Conservation (phyloP, 2,329 filamentous ascomycete genomes). For the Pyrenochaeta sp. region DNA sequence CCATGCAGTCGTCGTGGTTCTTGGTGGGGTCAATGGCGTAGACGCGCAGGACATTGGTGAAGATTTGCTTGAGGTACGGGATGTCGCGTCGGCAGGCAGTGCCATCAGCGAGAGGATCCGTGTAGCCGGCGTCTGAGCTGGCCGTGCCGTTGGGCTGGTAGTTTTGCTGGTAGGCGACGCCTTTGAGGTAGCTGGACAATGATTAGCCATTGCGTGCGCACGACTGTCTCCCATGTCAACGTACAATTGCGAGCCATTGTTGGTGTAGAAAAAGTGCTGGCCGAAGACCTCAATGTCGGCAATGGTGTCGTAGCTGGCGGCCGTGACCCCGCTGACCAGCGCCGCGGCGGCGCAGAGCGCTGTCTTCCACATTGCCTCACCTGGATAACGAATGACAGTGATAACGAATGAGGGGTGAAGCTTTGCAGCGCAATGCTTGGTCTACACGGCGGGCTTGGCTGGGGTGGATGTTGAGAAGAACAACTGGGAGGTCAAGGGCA, state of each 20-base stretch:
- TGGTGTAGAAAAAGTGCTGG: conserved; percentile 89
- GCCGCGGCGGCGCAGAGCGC: conserved; percentile 20
- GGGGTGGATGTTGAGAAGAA: conserved; percentile 1
- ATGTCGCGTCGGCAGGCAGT: conserved; percentile 82
- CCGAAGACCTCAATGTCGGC: conserved; percentile 59
- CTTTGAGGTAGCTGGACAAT: conserved; percentile 74
- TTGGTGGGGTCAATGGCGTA: conserved; percentile 86
- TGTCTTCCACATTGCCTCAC: conserved; percentile 17
- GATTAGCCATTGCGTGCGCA: conserved; percentile 9
- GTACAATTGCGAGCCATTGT: conserved; percentile 74
- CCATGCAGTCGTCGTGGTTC: conserved; percentile 87
- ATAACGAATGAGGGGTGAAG: conserved; percentile 14
- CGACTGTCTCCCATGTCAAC: conserved; percentile 6
- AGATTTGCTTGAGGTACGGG: conserved; percentile 77
- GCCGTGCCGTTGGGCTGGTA: conserved; percentile 36
- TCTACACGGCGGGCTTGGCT: conserved; percentile 15
- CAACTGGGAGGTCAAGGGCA: background rate
- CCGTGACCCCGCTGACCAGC: conserved; percentile 21
- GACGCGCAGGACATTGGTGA: conserved; percentile 87
- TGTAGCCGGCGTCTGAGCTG: conserved; percentile 63
- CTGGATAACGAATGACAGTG: conserved; percentile 10
- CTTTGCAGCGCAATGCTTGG: conserved; percentile 20
- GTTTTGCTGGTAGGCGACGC: conserved; percentile 86
- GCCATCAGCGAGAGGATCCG: conserved; percentile 81
- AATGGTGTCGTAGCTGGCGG: conserved; percentile 43